Conservation (phyloP, 352 stramenopile genomes). For the Phytophthora fragariaefolia region DNA sequence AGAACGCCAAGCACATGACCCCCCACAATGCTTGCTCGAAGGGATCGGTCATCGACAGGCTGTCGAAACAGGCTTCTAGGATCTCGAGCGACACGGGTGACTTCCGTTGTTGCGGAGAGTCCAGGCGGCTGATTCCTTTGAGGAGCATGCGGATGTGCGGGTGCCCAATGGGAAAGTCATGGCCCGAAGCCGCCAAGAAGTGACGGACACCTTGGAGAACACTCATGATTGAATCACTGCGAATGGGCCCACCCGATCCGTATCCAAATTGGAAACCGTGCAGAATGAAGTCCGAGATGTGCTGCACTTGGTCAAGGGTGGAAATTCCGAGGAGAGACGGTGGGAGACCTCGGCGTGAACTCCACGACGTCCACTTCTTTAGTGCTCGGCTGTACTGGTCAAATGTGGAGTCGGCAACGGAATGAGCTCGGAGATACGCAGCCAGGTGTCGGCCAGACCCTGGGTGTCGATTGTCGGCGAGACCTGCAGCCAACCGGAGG, state of each 20-base stretch:
- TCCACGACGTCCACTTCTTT: background rate
- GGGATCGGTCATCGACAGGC: no score
- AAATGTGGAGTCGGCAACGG: no score
- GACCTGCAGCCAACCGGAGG: slow-evolving; percentile 4
- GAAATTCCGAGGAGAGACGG: background rate
- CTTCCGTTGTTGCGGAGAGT: slow-evolving; percentile 4
- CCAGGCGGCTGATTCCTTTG: slow-evolving; percentile 7
- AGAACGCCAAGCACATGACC: no score
- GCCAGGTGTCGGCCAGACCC: background rate
- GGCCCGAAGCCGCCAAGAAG: slow-evolving; percentile 5
- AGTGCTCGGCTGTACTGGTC: background rate
- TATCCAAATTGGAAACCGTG: slow-evolving; percentile 21
- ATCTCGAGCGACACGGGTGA: slow-evolving; percentile 1
- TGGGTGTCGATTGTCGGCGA: background rate
- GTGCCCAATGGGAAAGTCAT: slow-evolving; percentile 7
- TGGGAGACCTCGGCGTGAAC: slow-evolving; percentile 1
- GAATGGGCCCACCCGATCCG: background rate
- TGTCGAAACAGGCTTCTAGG: no score
- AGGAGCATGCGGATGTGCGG: slow-evolving; percentile 17
- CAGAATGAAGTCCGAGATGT: slow-evolving; percentile 18
- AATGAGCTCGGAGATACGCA: no score
- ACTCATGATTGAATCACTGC: background rate
- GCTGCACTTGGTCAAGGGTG: background rate
- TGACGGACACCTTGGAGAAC: slow-evolving; percentile 11
- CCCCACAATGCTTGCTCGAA: no score